Evolutionary conservation across 2,329 filamentous ascomycete genomes (phyloP), one percentile per base, ranked within the genome.

Genomic region (Bisporella sp.): DNA sequence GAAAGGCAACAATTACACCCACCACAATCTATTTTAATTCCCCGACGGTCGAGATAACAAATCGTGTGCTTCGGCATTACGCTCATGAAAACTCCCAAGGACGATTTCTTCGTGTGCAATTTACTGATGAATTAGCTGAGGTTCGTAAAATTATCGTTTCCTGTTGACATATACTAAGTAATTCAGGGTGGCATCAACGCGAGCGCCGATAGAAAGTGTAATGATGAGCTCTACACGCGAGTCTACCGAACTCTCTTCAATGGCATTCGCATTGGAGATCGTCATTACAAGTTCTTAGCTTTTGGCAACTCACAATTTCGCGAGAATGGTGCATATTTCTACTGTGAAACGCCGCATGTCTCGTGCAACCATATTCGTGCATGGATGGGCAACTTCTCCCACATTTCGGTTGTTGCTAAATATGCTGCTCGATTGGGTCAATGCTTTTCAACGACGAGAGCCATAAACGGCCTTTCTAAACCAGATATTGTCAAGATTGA

Each of bases 271-370:
- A 83, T 99, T 46, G 93, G 89, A 4, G 87, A 85, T 55, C 83
- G 89, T 6, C 80, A 81, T 52, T 99, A 90, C 66, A 79, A 92
- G 58, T 97, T 97, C 57, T 78, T 99, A 30, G 93, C 92, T 0
- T 96, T 91, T 69, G 92, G 93, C 0, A 97, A 93, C 66, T 96
- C 93, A 0, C 93, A 99, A 61, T 87, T 99, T 53, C 81, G 92
- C 47, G 91, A 97, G 63, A 84, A 92, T 58, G 87, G 91, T 0
- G 91, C 89, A 0, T 97, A 93, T 63, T 96, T 99, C 68, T 97
- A 97, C 66, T 85, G 88, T 4, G 79, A 87, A 0, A 82, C 81
- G 0, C 71, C 79, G 0, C 73, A 80, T 49, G 64, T 87, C 6
- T 85, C 81, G 1, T 89, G 89, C 48, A 78, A 85, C 13, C 75